These are phyloP conservation scores for Saccharomyces hybrid DNA, from an alignment of 1,139 yeast species.

Conservation along the genomic window DNA sequence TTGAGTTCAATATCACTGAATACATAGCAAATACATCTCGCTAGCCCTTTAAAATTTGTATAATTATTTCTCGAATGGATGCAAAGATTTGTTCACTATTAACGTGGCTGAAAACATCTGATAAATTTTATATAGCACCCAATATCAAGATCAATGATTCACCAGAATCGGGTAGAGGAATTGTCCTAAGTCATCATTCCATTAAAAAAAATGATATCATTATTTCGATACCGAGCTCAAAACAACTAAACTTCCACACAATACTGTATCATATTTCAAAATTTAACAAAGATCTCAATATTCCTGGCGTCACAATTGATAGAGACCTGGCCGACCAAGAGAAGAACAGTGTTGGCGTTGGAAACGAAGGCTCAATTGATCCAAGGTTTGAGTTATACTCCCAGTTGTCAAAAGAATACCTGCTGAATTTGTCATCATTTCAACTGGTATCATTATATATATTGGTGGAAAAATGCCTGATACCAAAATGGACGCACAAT, in stretches of 20 bases:
- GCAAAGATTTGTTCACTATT: conserved; percentile 11
- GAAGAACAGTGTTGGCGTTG: not conserved
- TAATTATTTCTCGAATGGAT: conserved; percentile 10
- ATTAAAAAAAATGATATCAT: conserved; percentile 40
- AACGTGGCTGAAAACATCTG: conserved; percentile 21
- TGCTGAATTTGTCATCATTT: conserved; percentile 30
- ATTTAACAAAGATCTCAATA: conserved; percentile 24
- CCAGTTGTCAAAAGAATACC: conserved; percentile 15
- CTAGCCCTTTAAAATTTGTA: not conserved
- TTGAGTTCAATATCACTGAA: not conserved
- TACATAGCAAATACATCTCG: not conserved
- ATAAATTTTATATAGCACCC: conserved; percentile 14
- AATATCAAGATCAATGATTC: conserved; percentile 31
- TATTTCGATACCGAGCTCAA: conserved; percentile 50
- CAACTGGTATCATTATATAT: conserved; percentile 43
- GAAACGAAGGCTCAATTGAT: conserved; percentile 9
- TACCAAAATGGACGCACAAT: conserved; percentile 29
- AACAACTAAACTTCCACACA: conserved; percentile 54
- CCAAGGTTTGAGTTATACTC: conserved; percentile 28
- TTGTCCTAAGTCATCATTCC: conserved; percentile 36
- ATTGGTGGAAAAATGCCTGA: conserved; percentile 37
- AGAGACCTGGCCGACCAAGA: conserved; percentile 18
- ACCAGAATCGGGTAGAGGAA: conserved; percentile 55
- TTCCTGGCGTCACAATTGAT: conserved; percentile 20
- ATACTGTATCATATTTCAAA: conserved; percentile 40